Conservation (phyloP, 495 filamentous ascomycete genomes). For the Physcia stellaris region DNA sequence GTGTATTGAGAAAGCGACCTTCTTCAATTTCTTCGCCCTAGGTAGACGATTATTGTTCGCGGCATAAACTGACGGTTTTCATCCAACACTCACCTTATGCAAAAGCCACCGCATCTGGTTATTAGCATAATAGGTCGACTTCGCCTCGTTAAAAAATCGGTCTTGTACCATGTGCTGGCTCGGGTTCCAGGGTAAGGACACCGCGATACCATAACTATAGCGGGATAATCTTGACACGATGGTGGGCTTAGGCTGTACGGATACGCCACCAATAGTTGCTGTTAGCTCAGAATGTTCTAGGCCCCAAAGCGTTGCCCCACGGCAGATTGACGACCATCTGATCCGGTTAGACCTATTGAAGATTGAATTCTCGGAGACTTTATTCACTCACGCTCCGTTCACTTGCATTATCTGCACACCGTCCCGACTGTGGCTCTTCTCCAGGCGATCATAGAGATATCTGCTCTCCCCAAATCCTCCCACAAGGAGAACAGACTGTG, state of each 20-base stretch:
- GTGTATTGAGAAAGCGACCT: conserved; percentile 1
- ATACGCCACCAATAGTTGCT: neutral
- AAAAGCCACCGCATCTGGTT: conserved; percentile 8
- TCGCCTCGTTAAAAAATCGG: neutral
- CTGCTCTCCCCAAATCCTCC: conserved; percentile 58
- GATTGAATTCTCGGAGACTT: neutral
- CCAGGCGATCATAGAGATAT: conserved; percentile 47
- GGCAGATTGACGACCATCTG: conserved; percentile 12
- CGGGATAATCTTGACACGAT: conserved; percentile 9
- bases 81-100: conserved; percentile 4
- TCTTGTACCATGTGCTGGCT: conserved; percentile 4
- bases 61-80: no score
- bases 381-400: conserved; percentile 10
- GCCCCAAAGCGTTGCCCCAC: conserved; percentile 12
- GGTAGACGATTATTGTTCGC: no score
- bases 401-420: conserved; percentile 45
- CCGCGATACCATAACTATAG: conserved; percentile 9
- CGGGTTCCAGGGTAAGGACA: conserved; percentile 2
- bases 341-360: neutral
- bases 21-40: conserved; percentile 9
- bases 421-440: conserved; percentile 19
- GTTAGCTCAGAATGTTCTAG: conserved; percentile 7
- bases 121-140: neutral
- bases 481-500: conserved; percentile 50
- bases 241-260: conserved; percentile 5